Base-by-base conservation (phyloP, 805 yeast species). In the Starmerella ratchasimensis region DNA sequence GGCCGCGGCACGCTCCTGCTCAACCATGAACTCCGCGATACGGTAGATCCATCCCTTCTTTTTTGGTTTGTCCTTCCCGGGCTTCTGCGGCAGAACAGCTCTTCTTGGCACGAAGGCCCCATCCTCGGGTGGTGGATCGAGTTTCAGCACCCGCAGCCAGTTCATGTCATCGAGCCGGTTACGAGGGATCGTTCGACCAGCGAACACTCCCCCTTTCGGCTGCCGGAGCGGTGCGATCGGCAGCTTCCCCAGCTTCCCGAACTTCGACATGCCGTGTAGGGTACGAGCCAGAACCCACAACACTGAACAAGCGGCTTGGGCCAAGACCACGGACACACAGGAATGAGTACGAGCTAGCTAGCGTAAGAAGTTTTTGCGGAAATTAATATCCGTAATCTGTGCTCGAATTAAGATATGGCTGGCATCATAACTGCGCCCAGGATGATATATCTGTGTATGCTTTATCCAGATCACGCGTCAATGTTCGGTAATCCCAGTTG, bases 51-150 rank as follows among this genome's bases (percentile, higher is more conserved):
- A 29, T 14, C 50, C 44, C n/a, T 31, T 34, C 23, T 26, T 31
- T 15, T 37, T 39, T n/a, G n/a, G n/a, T 10, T 33, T 37, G 7
- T 26, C 14, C 18, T 31, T 24, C n/a, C 19, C 24, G 17, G 25
- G 24, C 2, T 24, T 2, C n/a, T 21, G 20, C 11, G 20, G 28
- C 4, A 18, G 5, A 16, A 46, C 31, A 2, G 21, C 22, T 9
- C 33, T 31, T n/a, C 46, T 41, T 1, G 46, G 43, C 5, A 41
- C 26, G 27, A 42, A 48, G n/a, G 33, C 45, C 10, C 52, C 52
- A 25, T 50, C 52, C 19, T 33, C 35, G 4, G 54, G 51, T 6
- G 54, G 54, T 17, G 40, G 41, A 20, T 34, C 42, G 19, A 47
- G 36, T 36, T 35, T 44, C 9, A 50, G 43, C 8, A 50, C 46